These are phyloP conservation scores for Beverwykella pulmonaria DNA, from an alignment of 495 filamentous ascomycete genomes.

Conservation along the genomic window DNA sequence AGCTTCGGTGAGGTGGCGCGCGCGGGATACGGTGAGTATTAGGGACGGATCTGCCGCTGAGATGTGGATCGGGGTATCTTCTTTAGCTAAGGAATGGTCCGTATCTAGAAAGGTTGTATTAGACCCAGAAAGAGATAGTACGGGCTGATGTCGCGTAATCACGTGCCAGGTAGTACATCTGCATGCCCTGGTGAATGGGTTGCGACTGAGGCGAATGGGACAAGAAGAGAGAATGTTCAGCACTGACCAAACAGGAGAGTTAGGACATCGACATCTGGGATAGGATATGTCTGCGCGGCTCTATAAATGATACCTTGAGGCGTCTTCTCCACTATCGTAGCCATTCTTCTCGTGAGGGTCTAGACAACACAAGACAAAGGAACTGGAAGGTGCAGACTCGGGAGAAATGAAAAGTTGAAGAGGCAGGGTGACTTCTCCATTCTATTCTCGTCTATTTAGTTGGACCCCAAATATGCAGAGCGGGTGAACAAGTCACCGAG, in stretches of 20 bases:
- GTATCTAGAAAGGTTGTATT: constrained; percentile 6
- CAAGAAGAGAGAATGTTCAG: background rate
- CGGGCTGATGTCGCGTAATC: constrained; percentile 5
- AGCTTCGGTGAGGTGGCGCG: constrained; percentile 49
- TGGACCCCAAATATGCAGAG: background rate
- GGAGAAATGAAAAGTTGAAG: background rate
- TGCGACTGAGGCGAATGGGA: background rate
- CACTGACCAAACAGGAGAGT: constrained; percentile 35
- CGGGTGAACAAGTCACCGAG: background rate
- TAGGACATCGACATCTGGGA: constrained; percentile 35
- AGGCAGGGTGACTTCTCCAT: background rate
- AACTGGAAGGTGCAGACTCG: background rate
- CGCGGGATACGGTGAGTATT: constrained; percentile 51
- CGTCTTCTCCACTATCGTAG: constrained; percentile 34
- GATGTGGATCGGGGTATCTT: constrained; percentile 44
- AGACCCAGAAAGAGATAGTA: background rate
- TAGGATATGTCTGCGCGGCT: constrained; percentile 27
- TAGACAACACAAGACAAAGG: background rate
- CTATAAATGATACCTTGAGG: constrained; percentile 26
- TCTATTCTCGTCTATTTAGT: background rate
- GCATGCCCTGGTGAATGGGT: no score
- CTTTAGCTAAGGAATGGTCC: constrained; percentile 29
- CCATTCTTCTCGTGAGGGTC: constrained; percentile 2
- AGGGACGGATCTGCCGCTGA: constrained; percentile 54
- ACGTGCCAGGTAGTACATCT: constrained; percentile 11